These are phyloP conservation scores for Eimeria necatrix DNA, from an alignment of 169 alveolate genomes.

Conservation along the genomic window DNA sequence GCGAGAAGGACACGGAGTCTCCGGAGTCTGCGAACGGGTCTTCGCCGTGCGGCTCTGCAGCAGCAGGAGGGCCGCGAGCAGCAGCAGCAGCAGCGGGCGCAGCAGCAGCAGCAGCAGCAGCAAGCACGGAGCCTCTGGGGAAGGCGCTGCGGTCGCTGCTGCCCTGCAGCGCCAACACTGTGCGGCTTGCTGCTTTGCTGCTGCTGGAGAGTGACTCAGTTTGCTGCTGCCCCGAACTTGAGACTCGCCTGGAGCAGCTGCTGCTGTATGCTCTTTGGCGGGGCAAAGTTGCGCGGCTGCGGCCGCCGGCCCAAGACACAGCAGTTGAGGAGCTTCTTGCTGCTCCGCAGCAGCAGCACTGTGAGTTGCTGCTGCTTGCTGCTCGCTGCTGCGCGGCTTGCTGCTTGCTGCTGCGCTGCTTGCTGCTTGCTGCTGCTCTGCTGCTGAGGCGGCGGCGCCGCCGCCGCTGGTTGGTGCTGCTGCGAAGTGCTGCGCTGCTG, in stretches of 20 bases:
- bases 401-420: neutral
- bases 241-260: constrained; percentile 80
- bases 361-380: constrained; percentile 51
- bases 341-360: constrained; percentile 64
- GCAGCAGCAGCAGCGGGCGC: constrained; percentile 24
- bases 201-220: constrained; percentile 80
- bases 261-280: constrained; percentile 80
- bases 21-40: neutral
- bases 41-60: neutral
- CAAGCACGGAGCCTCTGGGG: constrained; percentile 4
- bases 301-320: constrained; percentile 75
- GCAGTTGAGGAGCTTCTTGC: constrained; percentile 78
- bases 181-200: constrained; percentile 81
- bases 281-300: constrained; percentile 63
- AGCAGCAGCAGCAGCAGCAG: constrained; percentile 72
- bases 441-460: neutral
- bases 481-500: neutral
- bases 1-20: neutral
- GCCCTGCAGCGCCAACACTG: constrained; percentile 74
- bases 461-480: constrained; percentile 4
- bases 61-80: constrained; percentile 1
- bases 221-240: constrained; percentile 73
- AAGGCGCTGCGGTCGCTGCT: constrained; percentile 56
- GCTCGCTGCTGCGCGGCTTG: constrained; percentile 10
- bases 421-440: constrained; percentile 13